Percentiles rank a stretch among this genome's conserved stretches.
phyloP scores from a whole-genome alignment of 1,284 basidiomycete genomes.

The Leccinum pachyderme region DNA sequence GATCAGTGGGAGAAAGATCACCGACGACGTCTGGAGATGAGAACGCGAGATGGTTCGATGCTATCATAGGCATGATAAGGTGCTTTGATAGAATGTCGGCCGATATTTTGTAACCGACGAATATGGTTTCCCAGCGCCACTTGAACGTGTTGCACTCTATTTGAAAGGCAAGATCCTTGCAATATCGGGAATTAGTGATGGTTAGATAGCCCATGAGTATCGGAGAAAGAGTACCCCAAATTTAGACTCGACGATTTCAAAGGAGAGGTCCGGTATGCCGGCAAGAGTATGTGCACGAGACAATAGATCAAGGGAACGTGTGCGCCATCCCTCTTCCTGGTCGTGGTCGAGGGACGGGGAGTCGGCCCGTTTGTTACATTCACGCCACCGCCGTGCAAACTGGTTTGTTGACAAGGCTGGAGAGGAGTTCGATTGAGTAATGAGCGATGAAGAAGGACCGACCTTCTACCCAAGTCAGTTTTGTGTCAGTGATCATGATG shows the following conservation, averaged over 20 bases:
- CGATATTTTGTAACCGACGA: conserved; percentile 58
- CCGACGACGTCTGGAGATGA: conserved; percentile 54
- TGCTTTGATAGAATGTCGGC: conserved; percentile 72
- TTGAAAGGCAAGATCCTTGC: conserved; percentile 64
- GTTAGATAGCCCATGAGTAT: not conserved
- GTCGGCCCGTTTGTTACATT: conserved; percentile 45
- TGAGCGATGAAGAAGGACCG: conserved; percentile 20
- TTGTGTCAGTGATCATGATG: conserved; percentile 70
- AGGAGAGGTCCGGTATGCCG: conserved; percentile 53
- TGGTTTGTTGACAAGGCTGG: conserved; percentile 58
- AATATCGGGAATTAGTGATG: conserved; percentile 15
- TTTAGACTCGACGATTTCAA: conserved; percentile 53
- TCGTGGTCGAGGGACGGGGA: conserved; percentile 34
- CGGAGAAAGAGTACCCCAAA: conserved; percentile 48
- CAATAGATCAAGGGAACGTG: conserved; percentile 49
- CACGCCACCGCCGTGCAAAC: conserved; percentile 65
- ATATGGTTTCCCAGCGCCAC: conserved; percentile 76
- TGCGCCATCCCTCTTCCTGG: conserved; percentile 57
- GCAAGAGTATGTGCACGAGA: conserved; percentile 56
- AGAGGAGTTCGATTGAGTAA: conserved; percentile 19
- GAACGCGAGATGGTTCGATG: conserved; percentile 63
- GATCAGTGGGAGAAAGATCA: conserved; percentile 52
- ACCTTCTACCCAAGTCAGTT: conserved; percentile 76
- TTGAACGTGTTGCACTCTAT: conserved; percentile 58
- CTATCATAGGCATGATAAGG: conserved; percentile 72